These are phyloP conservation scores for Porodaedalea pini DNA, from an alignment of 1,284 basidiomycete species.

Conservation along the genomic window DNA sequence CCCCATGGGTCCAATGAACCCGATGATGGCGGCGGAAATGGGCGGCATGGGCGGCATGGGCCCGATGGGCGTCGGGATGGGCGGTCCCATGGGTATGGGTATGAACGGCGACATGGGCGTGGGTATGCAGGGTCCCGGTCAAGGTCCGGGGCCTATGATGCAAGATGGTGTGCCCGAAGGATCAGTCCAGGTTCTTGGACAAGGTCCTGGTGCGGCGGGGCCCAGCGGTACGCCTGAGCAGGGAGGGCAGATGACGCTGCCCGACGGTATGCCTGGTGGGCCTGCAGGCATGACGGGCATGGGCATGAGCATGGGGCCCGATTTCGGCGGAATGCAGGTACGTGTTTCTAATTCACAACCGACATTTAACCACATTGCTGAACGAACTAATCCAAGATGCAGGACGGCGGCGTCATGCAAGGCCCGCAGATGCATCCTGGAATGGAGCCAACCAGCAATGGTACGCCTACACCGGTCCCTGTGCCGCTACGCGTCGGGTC, in stretches of 20 bases:
- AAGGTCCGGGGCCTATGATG: constrained; percentile 22
- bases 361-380: too few relatives aligned
- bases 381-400: too few relatives aligned
- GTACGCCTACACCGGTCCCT: constrained; percentile 29
- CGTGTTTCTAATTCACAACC: too few relatives aligned
- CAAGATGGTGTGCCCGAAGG: constrained; percentile 23
- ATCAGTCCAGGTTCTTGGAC: constrained; percentile 22
- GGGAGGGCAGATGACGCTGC: constrained; percentile 20
- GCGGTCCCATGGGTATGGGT: constrained; percentile 43
- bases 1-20: constrained; percentile 39
- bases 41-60: constrained; percentile 48
- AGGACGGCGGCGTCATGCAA: constrained; percentile 33
- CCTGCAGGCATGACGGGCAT: constrained; percentile 31
- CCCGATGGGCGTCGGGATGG: constrained; percentile 40
- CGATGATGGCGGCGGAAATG: constrained; percentile 25
- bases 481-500: constrained; percentile 36
- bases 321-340: constrained; percentile 48
- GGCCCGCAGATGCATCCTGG: constrained; percentile 53
- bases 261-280: constrained; percentile 18
- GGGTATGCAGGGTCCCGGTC: constrained; percentile 37
- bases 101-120: constrained; percentile 54
- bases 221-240: constrained; percentile 17
- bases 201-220: constrained; percentile 9
- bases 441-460: constrained; percentile 41
- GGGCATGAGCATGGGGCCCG: constrained; percentile 31